Base-by-base conservation (phyloP, 1,139 yeast genomes). In the Chernovozyma aurita region DNA sequence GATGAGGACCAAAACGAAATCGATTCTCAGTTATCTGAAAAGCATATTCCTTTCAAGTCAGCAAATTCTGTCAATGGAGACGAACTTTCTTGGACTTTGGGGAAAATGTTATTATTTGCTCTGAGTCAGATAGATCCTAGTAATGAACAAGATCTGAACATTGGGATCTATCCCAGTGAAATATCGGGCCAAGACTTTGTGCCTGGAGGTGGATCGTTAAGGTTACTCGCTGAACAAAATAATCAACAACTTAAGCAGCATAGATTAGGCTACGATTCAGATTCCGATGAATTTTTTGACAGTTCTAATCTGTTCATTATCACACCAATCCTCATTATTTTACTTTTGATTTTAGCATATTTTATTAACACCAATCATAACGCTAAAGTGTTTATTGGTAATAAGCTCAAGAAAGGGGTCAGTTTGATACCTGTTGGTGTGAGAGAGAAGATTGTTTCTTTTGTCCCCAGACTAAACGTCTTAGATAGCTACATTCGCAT, bases 51-150 rank as follows among this genome's bases (percentile, higher is more conserved):
- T 0, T 80, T 80, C 52, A 78, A 75, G 51, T 77, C 83, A 30
- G 78, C 82, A 1, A 72, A 73, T 36, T 68, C 78, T 9, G 69
- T 80, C 8, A 65, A 75, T 39, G 85, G 81, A 2, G 71, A 70
- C 16, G 86, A 80, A 43, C 52, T 80, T 17, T 76, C 85, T 0
- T 80, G 86, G 86, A 80, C 86, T 0, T 51, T 80, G 31, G 86
- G 86, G 3, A 75, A 74, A 47, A 76, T 78, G 2, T 46, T 80
- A 13, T 54, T 79, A 9, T 78, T 70, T 53, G 85, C 85, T 0
- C 73, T 80, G 1, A 71, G 82, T 6, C 70, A 72, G 44, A 64
- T 78, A 4, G 49, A 55, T 1, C 46, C 67, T 0, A 26, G 38
- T 1, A 53, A 56, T 2, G 43, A 49, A 14, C 42, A 52, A 2